Percentiles rank a stretch among this genome's conserved stretches.
These are phyloP conservation scores for Pezizomycotina sp. DNA, from an alignment of 2,329 filamentous ascomycete genomes.

Conservation along the genomic window DNA sequence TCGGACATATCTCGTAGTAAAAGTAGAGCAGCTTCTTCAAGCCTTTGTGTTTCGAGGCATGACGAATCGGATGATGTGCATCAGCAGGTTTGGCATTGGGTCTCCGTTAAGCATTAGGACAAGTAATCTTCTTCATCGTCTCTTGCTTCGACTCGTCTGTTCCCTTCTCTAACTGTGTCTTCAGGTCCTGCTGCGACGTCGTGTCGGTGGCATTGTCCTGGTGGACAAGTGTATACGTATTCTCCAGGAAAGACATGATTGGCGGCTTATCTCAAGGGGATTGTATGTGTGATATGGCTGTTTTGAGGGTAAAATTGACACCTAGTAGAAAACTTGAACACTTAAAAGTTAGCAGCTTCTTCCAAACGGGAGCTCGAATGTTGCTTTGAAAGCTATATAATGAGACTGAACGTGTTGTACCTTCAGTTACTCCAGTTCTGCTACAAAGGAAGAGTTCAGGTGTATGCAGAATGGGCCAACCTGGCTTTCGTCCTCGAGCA, in stretches of 20 bases:
- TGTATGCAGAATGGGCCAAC: not conserved
- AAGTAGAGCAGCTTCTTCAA: constrained; percentile 98
- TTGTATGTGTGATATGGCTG: constrained; percentile 9
- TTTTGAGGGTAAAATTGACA: constrained; percentile 4
- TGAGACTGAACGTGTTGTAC: no score
- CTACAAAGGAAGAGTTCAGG: not conserved
- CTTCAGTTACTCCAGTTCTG: not conserved
- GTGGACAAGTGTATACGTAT: constrained; percentile 90
- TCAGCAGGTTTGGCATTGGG: constrained; percentile 82
- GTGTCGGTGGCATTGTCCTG: constrained; percentile 93
- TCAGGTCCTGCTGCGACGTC: constrained; percentile 76
- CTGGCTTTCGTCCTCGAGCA: no score
- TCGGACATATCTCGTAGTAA: constrained; percentile 98
- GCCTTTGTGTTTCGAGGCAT: constrained; percentile 97
- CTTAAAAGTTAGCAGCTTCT: no score
- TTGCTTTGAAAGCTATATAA: no score
- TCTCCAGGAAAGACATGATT: constrained; percentile 92
- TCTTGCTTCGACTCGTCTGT: constrained; percentile 85
- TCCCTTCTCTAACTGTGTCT: constrained; percentile 83
- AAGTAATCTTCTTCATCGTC: constrained; percentile 88
- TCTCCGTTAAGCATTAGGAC: constrained; percentile 98
- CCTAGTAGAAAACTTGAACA: no score
- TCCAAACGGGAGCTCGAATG: no score
- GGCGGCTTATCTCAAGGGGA: constrained; percentile 25
- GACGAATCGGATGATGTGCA: constrained; percentile 99